Evolutionary conservation across 2,329 filamentous ascomycete species (phyloP), one percentile per base, ranked within the genome.

Genomic region (Aspergillus persii): DNA sequence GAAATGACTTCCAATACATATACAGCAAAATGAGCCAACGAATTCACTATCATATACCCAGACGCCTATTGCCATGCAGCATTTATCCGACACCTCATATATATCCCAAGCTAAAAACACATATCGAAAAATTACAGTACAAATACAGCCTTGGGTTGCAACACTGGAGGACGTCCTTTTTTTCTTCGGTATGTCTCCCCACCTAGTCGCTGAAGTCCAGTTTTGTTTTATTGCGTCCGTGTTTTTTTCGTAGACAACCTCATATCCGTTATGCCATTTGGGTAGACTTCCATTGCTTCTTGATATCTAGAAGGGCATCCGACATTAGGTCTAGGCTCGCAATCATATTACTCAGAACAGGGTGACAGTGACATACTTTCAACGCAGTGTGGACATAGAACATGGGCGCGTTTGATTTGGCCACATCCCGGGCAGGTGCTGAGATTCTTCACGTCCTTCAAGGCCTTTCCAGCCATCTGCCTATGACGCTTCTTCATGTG

Each of bases 401-500:
- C 81, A 80, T 99, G 95, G 71, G 92, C 89, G 73, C 92, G 88
- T 82, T 99, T 99, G 29, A 87, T 80, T 72, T 89, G 85, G 52
- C 95, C 96, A 70, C 95, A 99, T 12, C 88, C 91, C 0, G 94
- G 90, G 74, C 95, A 99, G 71, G 87, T 91, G 80, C 92, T 96
- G 67, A 99, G 79, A 56, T 86, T 85, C 63, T 89, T 95, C 59
- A 96, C 87, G 74, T 99, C 95, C 79, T 96, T 91, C 68, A 99
- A 78, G 49, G 88, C 94, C 80, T 99, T 99, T 71, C 95, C 95
- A 27, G 93, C 94, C 88, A 98, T 90, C 73, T 96, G 92, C 70
- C 96, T 87, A 73, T 92, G 89, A 68, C 95, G 86, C 83, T 92
- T 96, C 81, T 95, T 96, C 82, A 91, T 91, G 77, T 99, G 92